Evolutionary conservation across 202 grass and related monocot genomes (phyloP).

Genomic region (Schoenoplectus tabernaemontani): DNA sequence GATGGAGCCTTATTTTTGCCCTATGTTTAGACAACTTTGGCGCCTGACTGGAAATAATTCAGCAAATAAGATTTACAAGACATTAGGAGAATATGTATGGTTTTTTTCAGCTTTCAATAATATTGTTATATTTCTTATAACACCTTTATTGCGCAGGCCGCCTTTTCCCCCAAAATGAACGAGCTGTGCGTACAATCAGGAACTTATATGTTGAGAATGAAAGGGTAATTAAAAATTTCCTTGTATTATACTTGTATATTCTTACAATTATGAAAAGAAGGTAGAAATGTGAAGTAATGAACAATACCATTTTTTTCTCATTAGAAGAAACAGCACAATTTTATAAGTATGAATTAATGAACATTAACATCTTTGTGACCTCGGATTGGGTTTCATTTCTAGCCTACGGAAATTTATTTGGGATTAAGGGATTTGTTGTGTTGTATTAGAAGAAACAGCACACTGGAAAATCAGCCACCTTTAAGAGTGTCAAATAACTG

Average conservation of each 20-base stretch:
- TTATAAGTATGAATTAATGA: too few relatives aligned
- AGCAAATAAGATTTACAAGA: neutral
- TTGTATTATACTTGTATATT: neutral
- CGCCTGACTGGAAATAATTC: neutral
- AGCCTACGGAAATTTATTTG: too few relatives aligned
- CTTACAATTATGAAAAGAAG: neutral
- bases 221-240: conserved; percentile 45
- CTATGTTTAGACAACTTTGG: neutral
- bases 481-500: neutral
- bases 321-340: too few relatives aligned
- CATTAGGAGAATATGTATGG: neutral
- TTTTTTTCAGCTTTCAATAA: neutral
- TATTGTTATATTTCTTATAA: neutral
- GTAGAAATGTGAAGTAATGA: neutral
- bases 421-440: too few relatives aligned
- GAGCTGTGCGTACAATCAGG: conserved; percentile 56
- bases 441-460: too few relatives aligned
- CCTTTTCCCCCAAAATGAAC: conserved; percentile 63
- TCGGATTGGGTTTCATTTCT: too few relatives aligned
- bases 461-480: too few relatives aligned
- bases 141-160: conserved; percentile 30
- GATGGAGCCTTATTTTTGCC: neutral
- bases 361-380: too few relatives aligned
- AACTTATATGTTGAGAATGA: conserved; percentile 79
- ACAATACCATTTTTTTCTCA: too few relatives aligned